Conservation (phyloP, 208 protist species). For the Naegleria fowleri region DNA sequence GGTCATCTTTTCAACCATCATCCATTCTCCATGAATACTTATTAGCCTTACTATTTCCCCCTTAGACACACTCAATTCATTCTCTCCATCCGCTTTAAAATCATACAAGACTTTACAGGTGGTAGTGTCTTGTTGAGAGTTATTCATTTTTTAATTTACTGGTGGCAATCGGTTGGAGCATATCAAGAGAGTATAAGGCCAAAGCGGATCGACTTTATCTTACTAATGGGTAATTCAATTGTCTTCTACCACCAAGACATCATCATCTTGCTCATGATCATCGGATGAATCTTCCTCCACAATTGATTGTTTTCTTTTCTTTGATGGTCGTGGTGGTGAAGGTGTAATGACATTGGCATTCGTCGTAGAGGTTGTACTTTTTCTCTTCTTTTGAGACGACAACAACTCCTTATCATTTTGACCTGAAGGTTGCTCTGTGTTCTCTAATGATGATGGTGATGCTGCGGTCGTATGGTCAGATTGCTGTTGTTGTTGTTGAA, state of each 20-base stretch:
- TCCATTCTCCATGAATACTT: not conserved
- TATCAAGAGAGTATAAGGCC: too few relatives aligned
- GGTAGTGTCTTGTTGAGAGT: not conserved
- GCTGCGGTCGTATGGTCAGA: too few relatives aligned
- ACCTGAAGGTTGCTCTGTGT: too few relatives aligned
- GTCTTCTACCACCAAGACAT: not conserved
- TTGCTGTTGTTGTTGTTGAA: too few relatives aligned
- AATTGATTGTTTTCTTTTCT: not conserved
- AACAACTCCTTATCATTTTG: too few relatives aligned
- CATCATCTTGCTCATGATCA: not conserved
- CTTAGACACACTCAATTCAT: not conserved
- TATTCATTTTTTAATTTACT: slow-evolving; percentile 12
- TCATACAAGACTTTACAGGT: not conserved
- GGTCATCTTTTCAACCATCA: not conserved
- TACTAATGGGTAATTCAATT: not conserved
- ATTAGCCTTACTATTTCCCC: not conserved
- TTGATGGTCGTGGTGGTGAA: not conserved
- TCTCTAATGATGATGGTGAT: too few relatives aligned
- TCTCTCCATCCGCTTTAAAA: not conserved
- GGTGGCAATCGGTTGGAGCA: too few relatives aligned
- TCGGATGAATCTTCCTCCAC: not conserved
- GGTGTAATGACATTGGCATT: too few relatives aligned
- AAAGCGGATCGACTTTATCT: too few relatives aligned
- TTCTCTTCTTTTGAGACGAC: not conserved
- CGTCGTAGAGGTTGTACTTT: not conserved